Evolutionary conservation across 108 stramenopile genomes (phyloP).

Genomic region (Cyclotella choctawhatcheeana): DNA sequence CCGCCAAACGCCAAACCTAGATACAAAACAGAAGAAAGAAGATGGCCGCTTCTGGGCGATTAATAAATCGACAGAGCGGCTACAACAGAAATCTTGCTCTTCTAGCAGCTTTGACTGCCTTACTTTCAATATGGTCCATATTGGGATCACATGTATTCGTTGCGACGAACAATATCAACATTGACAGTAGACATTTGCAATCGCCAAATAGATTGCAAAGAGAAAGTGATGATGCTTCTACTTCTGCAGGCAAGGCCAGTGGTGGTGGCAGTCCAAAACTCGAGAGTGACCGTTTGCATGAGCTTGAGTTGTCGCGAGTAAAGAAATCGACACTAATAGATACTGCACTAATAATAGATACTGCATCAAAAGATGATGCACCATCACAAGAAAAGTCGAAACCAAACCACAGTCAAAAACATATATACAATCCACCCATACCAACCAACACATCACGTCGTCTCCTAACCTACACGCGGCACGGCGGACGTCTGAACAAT

Average conservation of each 20-base stretch:
- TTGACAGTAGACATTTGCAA: neutral
- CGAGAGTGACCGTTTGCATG: too few species aligned
- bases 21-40: too few species aligned
- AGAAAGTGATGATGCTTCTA: neutral
- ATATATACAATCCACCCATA: constrained; percentile 28
- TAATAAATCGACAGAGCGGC: neutral
- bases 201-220: neutral
- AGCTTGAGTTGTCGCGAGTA: too few species aligned
- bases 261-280: neutral
- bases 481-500: constrained; percentile 47
- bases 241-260: neutral
- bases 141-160: neutral
- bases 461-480: constrained; percentile 38
- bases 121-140: constrained; percentile 2
- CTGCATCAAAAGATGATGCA: neutral
- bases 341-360: too few species aligned
- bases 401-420: constrained; percentile 28
- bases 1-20: too few species aligned
- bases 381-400: neutral
- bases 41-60: neutral
- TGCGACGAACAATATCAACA: neutral
- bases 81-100: neutral
- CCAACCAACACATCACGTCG: constrained; percentile 23
- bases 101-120: neutral
- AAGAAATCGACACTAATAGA: too few species aligned